Evolutionary conservation across 2,329 filamentous ascomycete genomes (phyloP), one percentile per base, ranked within the genome.

Genomic region (Hawksworthiomyces lignivorus): DNA sequence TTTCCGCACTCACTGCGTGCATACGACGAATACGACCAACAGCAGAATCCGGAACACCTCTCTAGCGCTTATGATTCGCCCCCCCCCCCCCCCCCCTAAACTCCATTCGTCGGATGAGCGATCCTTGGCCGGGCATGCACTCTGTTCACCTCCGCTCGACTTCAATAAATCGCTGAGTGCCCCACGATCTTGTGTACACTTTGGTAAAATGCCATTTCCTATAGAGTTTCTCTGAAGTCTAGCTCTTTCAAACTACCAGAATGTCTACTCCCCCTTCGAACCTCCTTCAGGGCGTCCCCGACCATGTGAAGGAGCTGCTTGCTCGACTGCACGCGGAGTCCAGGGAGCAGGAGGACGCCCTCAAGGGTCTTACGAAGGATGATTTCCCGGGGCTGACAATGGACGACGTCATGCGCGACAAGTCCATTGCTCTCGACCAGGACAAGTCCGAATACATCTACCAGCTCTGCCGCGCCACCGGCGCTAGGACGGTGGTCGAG

Each of bases 361-460:
- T 51, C 11, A 32, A 15, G 4, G 24, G 22, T 15, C 8, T 8
- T 8, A 26, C 24, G 8, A 26, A 26, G 3, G 29, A 5, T 1
- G 28, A 37, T 21, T 41, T 33, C 20, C 17, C 10, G 9, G 31
- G 22, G 17, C 21, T 18, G 28, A 26, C 33, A 18, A 29, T 43
- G 7, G 37, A 49, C 17, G 39, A 47, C 30, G 49, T 54, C 36
- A 69, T 71, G 67, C 62, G 58, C 7, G 72, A 77, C 52, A 75
- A 74, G 51, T 79, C 80, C 53, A 70, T 81, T 39, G 73, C 73
- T 0, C 62, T 82, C 2, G 75, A 79, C 28, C 58, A 64, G 8
- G 74, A 80, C 53, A 81, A 81, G 54, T 73, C 68, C 50, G 61
- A 68, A 4, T 64, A 78, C 29, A 58, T 75, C 2, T 80, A 81